Evolutionary conservation across 495 filamentous ascomycete genomes (phyloP), one percentile per base, ranked within the genome.

Genomic region (Letharia lupina): DNA sequence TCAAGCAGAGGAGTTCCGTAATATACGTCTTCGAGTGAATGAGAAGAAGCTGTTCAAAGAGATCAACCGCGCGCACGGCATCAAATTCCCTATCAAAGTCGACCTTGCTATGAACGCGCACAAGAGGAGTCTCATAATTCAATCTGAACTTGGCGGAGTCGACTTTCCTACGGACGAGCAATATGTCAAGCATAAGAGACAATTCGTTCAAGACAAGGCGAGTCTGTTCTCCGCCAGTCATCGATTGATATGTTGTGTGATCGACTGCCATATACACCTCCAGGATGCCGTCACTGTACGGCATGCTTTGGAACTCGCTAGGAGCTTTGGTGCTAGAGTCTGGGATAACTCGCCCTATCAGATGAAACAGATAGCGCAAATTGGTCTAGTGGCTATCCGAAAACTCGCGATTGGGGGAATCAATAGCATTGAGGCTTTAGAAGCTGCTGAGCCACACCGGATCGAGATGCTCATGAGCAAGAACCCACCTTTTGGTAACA

Each of bases 261-360:
- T 96, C 59, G 94, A 98, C 73, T 96, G 92, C 69, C 86, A 91
- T 69, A 81, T 89, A 12, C 68, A 79, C 31, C 81, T 87, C 9
- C 77, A 83, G 11, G 91, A 96, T 70, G 85, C 89, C 0, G 70
- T 88, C 5, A 77, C 86, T 13, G 82, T 83, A 13, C 82, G 82
- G 58, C 88, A 87, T 66, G 89, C 90, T 15, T 78, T 98, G 20
- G 90, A 95, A 71, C 81, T 98, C 28, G 81, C 86, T 10, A 80
- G 95, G 65, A 90, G 90, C 64, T 80, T 98, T 50, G 81, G 83
- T 40, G 91, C 91, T 15, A 85, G 83, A 65, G 88, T 86, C 6
- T 98, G 95, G 95, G 95, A 98, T 67, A 84, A 88, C 44, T 91
- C 88, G 0, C 86, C 91, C 2, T 80, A 87, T 23, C 90, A 97